These are phyloP conservation scores for Chernovozyma aurita DNA, from an alignment of 1,139 yeast genomes.

Conservation along the genomic window DNA sequence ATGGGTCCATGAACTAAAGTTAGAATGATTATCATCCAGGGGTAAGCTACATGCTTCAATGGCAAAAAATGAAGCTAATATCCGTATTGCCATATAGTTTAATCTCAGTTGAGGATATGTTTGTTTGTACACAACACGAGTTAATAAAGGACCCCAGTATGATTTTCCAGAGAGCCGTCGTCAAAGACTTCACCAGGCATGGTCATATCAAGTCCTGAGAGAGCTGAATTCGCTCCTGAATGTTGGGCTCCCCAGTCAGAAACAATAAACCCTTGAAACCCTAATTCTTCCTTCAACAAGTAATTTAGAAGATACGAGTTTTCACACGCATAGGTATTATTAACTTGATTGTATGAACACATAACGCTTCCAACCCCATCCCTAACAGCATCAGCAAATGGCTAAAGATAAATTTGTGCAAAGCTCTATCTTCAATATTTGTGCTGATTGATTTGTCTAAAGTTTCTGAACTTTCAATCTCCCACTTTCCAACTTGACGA, in stretches of 20 bases:
- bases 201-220: conserved; percentile 62
- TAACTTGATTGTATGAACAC: conserved; percentile 60
- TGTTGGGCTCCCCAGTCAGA: conserved; percentile 68
- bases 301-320: conserved; percentile 54
- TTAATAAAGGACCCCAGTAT: conserved; percentile 55
- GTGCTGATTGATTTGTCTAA: conserved; percentile 39
- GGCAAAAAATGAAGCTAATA: conserved; percentile 55
- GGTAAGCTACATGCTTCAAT: conserved; percentile 29
- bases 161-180: conserved; percentile 54
- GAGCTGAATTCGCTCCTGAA: conserved; percentile 51
- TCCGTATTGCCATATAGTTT: conserved; percentile 59
- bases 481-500: conserved; percentile 58
- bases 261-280: conserved; percentile 64
- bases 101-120: conserved; percentile 53
- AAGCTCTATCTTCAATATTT: conserved; percentile 56
- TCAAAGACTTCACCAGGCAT: conserved; percentile 62
- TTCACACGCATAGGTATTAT: conserved; percentile 58
- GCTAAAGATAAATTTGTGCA: conserved; percentile 64
- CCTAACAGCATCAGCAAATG: conserved; percentile 58
- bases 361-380: conserved; percentile 61
- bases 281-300: conserved; percentile 56
- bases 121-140: conserved; percentile 51
- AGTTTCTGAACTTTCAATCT: conserved; percentile 39
- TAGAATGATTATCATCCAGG: conserved; percentile 44
- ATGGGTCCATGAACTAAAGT: conserved; percentile 57